Percentiles rank a stretch among this genome's conserved stretches.
Conservation (phyloP, 495 filamentous ascomycete species). For the Penicillium turbatum region DNA sequence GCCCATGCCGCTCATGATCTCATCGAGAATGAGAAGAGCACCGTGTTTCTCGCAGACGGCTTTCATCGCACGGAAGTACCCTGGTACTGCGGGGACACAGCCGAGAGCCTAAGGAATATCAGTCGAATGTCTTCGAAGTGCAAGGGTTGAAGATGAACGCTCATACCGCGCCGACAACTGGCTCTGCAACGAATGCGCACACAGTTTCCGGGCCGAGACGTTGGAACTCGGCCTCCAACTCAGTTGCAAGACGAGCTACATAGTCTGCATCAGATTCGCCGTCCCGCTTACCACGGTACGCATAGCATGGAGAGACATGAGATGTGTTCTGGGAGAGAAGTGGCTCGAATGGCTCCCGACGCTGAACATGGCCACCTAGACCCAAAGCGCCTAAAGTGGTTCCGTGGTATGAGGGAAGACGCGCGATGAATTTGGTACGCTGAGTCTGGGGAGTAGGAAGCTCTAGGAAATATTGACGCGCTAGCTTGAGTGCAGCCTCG, state of each 20-base stretch:
- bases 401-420: slow-evolving; percentile 71
- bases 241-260: slow-evolving; percentile 56
- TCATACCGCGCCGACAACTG: slow-evolving; percentile 56
- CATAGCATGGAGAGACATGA: slow-evolving; percentile 65
- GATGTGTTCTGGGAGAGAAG: slow-evolving; percentile 58
- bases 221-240: slow-evolving; percentile 73
- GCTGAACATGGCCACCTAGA: slow-evolving; percentile 57
- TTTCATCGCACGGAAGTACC: slow-evolving; percentile 62
- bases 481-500: slow-evolving; percentile 63
- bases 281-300: slow-evolving; percentile 53
- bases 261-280: slow-evolving; percentile 47
- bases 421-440: slow-evolving; percentile 59
- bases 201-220: slow-evolving; percentile 66
- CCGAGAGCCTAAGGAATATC: slow-evolving; percentile 43
- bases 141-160: background rate
- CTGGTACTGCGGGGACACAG: slow-evolving; percentile 57
- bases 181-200: slow-evolving; percentile 73
- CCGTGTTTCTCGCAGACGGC: slow-evolving; percentile 60
- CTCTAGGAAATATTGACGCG: slow-evolving; percentile 60
- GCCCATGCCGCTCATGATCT: slow-evolving; percentile 79
- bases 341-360: slow-evolving; percentile 62
- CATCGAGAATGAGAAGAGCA: slow-evolving; percentile 67
- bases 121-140: background rate
- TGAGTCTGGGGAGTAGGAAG: slow-evolving; percentile 41
- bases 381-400: slow-evolving; percentile 64